Evolutionary conservation across 1,139 yeast species (phyloP).

Genomic region (Pichia sp.): DNA sequence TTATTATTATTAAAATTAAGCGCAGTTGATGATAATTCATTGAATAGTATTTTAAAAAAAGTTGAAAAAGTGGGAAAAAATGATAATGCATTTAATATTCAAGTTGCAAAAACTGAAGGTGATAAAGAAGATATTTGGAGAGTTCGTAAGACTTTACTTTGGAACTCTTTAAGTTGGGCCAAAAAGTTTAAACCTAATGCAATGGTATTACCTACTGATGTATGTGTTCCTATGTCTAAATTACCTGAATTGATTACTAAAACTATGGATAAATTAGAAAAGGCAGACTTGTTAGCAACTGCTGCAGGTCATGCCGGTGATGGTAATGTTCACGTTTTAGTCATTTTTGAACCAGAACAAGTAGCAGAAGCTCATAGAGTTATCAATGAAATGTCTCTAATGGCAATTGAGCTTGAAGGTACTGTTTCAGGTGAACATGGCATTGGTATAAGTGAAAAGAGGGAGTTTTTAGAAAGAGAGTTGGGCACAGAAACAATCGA

Average conservation of each 20-base stretch:
- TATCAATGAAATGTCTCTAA: conserved; percentile 45
- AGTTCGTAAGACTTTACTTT: conserved; percentile 39
- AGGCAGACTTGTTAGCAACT: conserved; percentile 41
- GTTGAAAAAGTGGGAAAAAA: conserved; percentile 23
- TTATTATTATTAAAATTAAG: conserved; percentile 72
- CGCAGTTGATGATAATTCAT: conserved; percentile 35
- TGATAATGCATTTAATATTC: conserved; percentile 29
- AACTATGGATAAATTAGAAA: conserved; percentile 42
- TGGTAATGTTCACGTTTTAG: conserved; percentile 50
- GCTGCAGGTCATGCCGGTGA: conserved; percentile 57
- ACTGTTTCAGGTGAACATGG: conserved; percentile 66
- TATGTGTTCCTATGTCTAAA: conserved; percentile 49
- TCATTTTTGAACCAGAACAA: conserved; percentile 41
- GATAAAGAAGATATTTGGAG: conserved; percentile 40
- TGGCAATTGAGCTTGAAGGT: conserved; percentile 47
- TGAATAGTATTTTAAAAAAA: conserved; percentile 20
- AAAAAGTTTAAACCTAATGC: conserved; percentile 38
- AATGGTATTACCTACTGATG: conserved; percentile 51
- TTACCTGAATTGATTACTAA: conserved; percentile 42
- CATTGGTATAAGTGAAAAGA: conserved; percentile 48
- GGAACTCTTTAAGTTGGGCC: conserved; percentile 38
- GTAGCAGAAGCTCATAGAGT: conserved; percentile 28
- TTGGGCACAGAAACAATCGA: conserved; percentile 46
- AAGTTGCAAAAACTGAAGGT: conserved; percentile 29
- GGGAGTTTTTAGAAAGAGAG: conserved; percentile 43